Base-by-base conservation (phyloP, 805 yeast genomes). In the Schwanniomyces vanrijiae region DNA sequence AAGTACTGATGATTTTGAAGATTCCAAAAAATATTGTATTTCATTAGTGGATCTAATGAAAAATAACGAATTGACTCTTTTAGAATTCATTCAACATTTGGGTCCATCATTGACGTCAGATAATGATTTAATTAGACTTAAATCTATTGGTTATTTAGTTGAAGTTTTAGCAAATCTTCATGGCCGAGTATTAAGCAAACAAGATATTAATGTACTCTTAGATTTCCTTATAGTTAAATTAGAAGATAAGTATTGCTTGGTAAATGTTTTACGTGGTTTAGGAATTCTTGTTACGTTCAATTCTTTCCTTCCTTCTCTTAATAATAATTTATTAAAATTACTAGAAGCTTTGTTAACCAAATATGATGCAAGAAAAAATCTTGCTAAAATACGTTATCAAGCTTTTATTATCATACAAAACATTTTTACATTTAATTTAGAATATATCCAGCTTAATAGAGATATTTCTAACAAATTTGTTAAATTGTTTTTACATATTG, bases 101-200 rank as follows among this genome's bases (percentile, higher is more conserved):
- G 90, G 88, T n/a, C 81, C 79, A 22, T 71, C 76, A 42, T 67
- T 88, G 24, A 83, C 88, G 1, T 78, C 86, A 2, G 84, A 81
- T 6, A 82, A 81, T 49, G 79, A 76, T 21, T 52, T 62, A 2
- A 66, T 76, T 14, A 69, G 95, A 50, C 61, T 75, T 5, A 78
- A 75, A 45, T 64, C 81, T 0, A 53, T 80, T 9, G 56, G 64
- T 9, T 72, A 82, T 48, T 56, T 82, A 34, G 61, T 73, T 1
- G 56, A 61, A 5, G 65, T 75, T 1, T 60, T 81, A 37, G 46
- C 43, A 0, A 43, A 49, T 0, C 14, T 76, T 3, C 38, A 41
- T 3, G 53, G 58, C 1, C 55, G 62, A 16, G 56, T 67, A 7
- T 52, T 73, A 6, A 55, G 72, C n/a, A 60, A 66, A 18, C 77